Evolutionary conservation across 2,329 filamentous ascomycete species (phyloP).

Genomic region (Aureobasidium sp.): DNA sequence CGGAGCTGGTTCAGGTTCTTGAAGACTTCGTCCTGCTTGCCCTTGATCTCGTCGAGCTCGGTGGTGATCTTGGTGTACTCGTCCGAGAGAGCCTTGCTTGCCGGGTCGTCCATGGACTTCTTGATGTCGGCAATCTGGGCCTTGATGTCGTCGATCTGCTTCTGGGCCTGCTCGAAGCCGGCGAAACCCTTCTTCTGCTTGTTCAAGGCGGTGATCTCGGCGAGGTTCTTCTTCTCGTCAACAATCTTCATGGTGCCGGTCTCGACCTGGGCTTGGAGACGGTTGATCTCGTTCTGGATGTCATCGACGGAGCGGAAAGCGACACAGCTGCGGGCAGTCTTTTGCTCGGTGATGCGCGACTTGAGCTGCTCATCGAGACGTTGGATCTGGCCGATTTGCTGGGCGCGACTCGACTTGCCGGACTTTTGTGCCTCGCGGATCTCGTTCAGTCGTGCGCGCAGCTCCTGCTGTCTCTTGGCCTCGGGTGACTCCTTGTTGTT

Average conservation of each 20-base stretch:
- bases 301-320: slow-evolving; percentile 83
- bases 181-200: slow-evolving; percentile 90
- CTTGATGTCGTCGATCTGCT: slow-evolving; percentile 80
- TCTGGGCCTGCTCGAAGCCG: slow-evolving; percentile 74
- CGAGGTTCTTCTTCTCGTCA: slow-evolving; percentile 89
- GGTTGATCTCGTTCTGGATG: slow-evolving; percentile 71
- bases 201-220: slow-evolving; percentile 71
- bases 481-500: slow-evolving; percentile 74
- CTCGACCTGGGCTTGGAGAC: slow-evolving; percentile 78
- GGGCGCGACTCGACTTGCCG: slow-evolving; percentile 72
- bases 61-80: slow-evolving; percentile 76
- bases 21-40: slow-evolving; percentile 82
- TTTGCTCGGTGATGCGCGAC: slow-evolving; percentile 76
- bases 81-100: slow-evolving; percentile 78
- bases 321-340: slow-evolving; percentile 70
- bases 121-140: slow-evolving; percentile 80
- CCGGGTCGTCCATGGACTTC: slow-evolving; percentile 84
- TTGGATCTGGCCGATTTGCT: slow-evolving; percentile 84
- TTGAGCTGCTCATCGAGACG: slow-evolving; percentile 83
- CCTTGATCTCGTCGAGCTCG: slow-evolving; percentile 84
- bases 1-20: slow-evolving; percentile 77
- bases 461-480: slow-evolving; percentile 76
- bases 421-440: slow-evolving; percentile 82
- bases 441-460: slow-evolving; percentile 70
- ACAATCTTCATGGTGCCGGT: slow-evolving; percentile 88